Conservation (phyloP, 305 asterid species). For the Rubia balearica region DNA sequence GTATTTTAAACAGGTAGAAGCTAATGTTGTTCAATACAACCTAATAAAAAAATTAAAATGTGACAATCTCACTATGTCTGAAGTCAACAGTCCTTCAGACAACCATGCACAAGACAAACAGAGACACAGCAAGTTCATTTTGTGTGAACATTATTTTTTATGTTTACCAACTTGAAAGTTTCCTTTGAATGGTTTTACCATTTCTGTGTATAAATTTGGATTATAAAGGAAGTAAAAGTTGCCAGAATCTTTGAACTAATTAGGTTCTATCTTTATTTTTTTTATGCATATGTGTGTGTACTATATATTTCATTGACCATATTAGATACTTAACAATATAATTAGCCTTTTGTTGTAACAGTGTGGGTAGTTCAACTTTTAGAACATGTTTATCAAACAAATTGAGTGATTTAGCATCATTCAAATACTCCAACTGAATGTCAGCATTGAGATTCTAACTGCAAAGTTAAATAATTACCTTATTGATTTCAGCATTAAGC, state of each 20-base stretch:
- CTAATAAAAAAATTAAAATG: not conserved
- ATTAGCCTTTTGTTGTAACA: not conserved
- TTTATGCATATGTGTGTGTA: not conserved
- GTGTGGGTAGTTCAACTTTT: not conserved
- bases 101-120: not conserved
- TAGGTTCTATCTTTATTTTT: not conserved
- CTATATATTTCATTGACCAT: not conserved
- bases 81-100: not conserved
- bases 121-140: not conserved
- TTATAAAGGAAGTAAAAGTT: no score
- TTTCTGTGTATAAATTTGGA: not conserved
- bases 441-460: not conserved
- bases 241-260: not conserved
- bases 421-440: not conserved
- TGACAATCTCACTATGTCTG: not conserved
- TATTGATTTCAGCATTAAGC: not conserved
- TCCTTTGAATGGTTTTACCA: not conserved
- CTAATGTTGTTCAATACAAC: not conserved
- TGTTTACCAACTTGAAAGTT: not conserved
- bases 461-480: not conserved
- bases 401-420: no score
- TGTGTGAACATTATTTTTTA: not conserved
- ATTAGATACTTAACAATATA: not conserved
- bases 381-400: not conserved
- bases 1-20: conserved; percentile 1